A percentile compares a stretch with the other conserved stretches of the same genome.
Evolutionary conservation across 768 basidiomycete genomes (phyloP).

Genomic region (Mycena leptocephala): DNA sequence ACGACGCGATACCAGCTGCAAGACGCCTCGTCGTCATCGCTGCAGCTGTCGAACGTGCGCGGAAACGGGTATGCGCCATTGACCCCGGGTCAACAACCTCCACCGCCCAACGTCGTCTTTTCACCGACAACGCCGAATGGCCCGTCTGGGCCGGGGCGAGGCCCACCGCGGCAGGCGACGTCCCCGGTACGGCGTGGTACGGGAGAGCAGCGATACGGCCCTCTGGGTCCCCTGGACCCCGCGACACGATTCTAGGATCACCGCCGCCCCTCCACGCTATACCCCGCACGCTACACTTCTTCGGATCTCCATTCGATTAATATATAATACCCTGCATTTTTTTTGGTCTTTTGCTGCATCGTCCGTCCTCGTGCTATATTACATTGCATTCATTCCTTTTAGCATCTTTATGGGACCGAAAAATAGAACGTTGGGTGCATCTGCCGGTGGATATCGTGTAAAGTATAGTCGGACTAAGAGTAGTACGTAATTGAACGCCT

Average conservation of each 20-base stretch:
- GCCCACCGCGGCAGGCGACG: constrained; percentile 13
- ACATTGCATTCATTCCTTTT: constrained; percentile 37
- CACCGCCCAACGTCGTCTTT: constrained; percentile 29
- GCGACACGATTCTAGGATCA: constrained; percentile 62
- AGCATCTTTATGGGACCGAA: constrained; percentile 7
- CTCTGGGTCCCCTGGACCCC: constrained; percentile 76
- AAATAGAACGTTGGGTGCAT: constrained; percentile 29
- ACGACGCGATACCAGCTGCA: constrained; percentile 76
- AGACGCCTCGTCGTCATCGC: constrained; percentile 66
- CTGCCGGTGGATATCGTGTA: neutral
- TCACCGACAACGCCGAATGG: constrained; percentile 52
- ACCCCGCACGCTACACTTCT: constrained; percentile 37
- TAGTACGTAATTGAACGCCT: neutral
- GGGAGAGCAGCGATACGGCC: constrained; percentile 61
- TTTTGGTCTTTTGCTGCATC: constrained; percentile 34
- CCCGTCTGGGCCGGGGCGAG: constrained; percentile 41
- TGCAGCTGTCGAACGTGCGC: constrained; percentile 48
- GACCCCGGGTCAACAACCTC: constrained; percentile 56
- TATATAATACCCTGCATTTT: constrained; percentile 41
- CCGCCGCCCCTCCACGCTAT: constrained; percentile 36
- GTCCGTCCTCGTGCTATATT: constrained; percentile 25
- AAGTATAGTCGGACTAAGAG: neutral
- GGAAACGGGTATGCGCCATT: constrained; percentile 74
- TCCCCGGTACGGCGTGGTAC: constrained; percentile 43
- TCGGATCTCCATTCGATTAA: constrained; percentile 36